Conservation (phyloP, 352 stramenopile species). For the Elongisporangium undulatum region DNA sequence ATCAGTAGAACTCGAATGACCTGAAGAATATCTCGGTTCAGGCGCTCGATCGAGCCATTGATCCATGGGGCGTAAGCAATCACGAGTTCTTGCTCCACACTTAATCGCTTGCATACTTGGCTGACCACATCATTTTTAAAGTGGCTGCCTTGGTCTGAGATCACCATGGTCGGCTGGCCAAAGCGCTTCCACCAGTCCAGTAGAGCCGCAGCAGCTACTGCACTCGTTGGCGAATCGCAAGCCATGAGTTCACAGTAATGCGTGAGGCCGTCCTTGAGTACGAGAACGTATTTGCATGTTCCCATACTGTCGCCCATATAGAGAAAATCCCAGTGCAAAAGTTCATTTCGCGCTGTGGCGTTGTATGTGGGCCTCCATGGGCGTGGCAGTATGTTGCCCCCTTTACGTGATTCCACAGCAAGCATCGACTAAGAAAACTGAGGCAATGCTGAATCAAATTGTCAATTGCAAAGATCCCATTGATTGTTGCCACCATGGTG, state of each 20-base stretch:
- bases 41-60: slow-evolving; percentile 10
- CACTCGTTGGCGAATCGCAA: slow-evolving; percentile 4
- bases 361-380: slow-evolving; percentile 3
- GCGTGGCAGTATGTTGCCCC: slow-evolving; percentile 8
- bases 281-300: slow-evolving; percentile 4
- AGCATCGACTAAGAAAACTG: background rate
- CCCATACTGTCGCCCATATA: slow-evolving; percentile 5
- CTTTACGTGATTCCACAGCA: slow-evolving; percentile 15
- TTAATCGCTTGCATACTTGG: slow-evolving; percentile 24
- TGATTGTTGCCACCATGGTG: background rate
- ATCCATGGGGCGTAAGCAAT: slow-evolving; percentile 12
- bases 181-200: slow-evolving; percentile 16
- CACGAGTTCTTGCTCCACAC: slow-evolving; percentile 3
- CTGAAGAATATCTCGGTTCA: slow-evolving; percentile 16
- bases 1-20: slow-evolving; percentile 7
- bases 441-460: background rate
- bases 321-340: slow-evolving; percentile 10
- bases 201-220: slow-evolving; percentile 1
- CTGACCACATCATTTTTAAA: slow-evolving; percentile 23
- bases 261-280: slow-evolving; percentile 6
- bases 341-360: slow-evolving; percentile 6
- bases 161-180: slow-evolving; percentile 2
- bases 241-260: slow-evolving; percentile 13
- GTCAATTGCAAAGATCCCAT: background rate
- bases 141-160: slow-evolving; percentile 9